Conservation (phyloP, 495 filamentous ascomycete genomes). For the Cenococcum geophilum region DNA sequence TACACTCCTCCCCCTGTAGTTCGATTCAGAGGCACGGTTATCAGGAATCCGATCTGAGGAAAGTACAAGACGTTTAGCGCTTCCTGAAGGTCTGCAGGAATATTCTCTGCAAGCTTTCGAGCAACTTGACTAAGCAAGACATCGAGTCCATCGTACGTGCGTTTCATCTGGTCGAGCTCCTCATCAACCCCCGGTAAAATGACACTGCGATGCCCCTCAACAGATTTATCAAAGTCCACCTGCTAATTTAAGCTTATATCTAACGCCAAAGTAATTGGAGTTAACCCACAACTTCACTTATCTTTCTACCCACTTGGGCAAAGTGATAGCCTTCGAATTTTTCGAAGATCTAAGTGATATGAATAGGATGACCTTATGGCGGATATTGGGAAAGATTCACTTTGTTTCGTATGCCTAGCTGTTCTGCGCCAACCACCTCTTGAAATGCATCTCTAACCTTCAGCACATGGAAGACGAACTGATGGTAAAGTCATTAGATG, state of each 20-base stretch:
- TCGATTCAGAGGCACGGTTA: conserved; percentile 61
- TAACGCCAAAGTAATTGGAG: background rate
- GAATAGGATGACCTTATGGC: no score
- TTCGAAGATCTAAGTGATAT: conserved; percentile 35
- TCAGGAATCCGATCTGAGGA: conserved; percentile 85
- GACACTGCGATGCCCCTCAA: conserved; percentile 64
- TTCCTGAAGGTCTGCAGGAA: conserved; percentile 57
- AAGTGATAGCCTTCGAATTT: conserved; percentile 46
- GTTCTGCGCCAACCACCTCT: conserved; percentile 53
- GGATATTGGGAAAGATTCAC: conserved; percentile 36
- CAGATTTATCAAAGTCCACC: conserved; percentile 79
- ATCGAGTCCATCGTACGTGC: conserved; percentile 68
- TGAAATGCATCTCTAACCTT: conserved; percentile 60
- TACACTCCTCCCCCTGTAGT: conserved; percentile 58
- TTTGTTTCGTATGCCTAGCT: conserved; percentile 52
- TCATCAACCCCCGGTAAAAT: conserved; percentile 67
- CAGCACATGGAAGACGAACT: conserved; percentile 63
- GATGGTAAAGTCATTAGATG: background rate
- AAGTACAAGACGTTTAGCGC: conserved; percentile 79
- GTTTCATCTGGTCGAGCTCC: conserved; percentile 71
- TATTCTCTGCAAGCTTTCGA: conserved; percentile 40
- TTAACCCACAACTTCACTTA: conserved; percentile 54
- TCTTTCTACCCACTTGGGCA: conserved; percentile 58
- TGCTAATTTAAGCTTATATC: conserved; percentile 20
- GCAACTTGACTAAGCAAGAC: conserved; percentile 53